Conservation (phyloP, 768 basidiomycete genomes). For the Lactifluus volemus region DNA sequence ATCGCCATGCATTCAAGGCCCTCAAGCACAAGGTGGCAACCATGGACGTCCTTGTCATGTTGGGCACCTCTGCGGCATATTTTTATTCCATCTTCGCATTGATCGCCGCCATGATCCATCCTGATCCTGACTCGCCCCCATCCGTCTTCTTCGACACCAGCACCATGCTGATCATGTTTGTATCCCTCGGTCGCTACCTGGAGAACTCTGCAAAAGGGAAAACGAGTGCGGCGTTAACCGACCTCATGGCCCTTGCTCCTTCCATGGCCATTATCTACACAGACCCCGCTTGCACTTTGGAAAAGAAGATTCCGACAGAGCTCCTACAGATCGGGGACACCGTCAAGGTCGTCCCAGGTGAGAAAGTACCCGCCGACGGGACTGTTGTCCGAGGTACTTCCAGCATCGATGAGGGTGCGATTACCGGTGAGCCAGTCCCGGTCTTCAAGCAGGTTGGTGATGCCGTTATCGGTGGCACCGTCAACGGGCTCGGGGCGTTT, state of each 20-base stretch:
- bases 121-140: conserved; percentile 63
- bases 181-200: conserved; percentile 89
- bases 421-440: conserved; percentile 91
- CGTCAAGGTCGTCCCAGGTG: conserved; percentile 91
- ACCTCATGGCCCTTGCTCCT: conserved; percentile 91
- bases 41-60: conserved; percentile 96
- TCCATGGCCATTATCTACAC: conserved; percentile 95
- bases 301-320: conserved; percentile 90
- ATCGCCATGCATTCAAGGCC: conserved; percentile 83
- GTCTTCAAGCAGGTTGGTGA: conserved; percentile 80
- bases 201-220: conserved; percentile 97
- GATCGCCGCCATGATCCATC: conserved; percentile 53
- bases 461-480: conserved; percentile 88
- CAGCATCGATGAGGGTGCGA: conserved; percentile 89
- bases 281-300: conserved; percentile 71
- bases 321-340: conserved; percentile 90
- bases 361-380: conserved; percentile 94
- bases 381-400: conserved; percentile 81
- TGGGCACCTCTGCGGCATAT: conserved; percentile 93
- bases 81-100: conserved; percentile 76
- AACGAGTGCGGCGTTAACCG: conserved; percentile 92
- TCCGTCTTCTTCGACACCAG: conserved; percentile 97
- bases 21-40: conserved; percentile 84
- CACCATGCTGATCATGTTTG: conserved; percentile 97
- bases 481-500: conserved; percentile 95